phyloP scores from a whole-genome alignment of 352 stramenopile species.

The Stramenopiles sp. region DNA sequence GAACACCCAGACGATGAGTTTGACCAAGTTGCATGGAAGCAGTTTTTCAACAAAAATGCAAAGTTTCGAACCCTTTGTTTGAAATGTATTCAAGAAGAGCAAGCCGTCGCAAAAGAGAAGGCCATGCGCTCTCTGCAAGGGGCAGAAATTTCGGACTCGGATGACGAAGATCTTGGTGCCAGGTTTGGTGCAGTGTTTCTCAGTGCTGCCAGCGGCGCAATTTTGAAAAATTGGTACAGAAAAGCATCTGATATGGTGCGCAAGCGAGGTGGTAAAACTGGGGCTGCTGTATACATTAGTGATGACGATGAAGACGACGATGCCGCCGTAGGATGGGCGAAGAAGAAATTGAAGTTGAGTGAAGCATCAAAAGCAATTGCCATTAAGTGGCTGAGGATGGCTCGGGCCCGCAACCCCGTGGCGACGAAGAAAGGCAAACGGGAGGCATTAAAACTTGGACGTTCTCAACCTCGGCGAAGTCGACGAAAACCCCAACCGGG shows the following conservation, averaged over 20 bases:
- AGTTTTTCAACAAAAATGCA: constrained; percentile 75
- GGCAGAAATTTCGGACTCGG: constrained; percentile 20
- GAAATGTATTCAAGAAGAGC: constrained; percentile 57
- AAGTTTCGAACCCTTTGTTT: constrained; percentile 81
- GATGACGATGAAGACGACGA: constrained; percentile 56
- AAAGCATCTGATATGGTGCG: constrained; percentile 66
- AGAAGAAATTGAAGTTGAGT: constrained; percentile 40
- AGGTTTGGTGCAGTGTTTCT: constrained; percentile 41
- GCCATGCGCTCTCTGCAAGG: constrained; percentile 28
- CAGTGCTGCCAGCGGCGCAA: constrained; percentile 51
- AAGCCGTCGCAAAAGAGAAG: constrained; percentile 18
- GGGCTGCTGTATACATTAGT: constrained; percentile 44
- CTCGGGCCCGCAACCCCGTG: constrained; percentile 19
- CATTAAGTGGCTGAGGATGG: constrained; percentile 47
- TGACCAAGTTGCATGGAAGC: constrained; percentile 75
- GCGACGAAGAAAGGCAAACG: neutral
- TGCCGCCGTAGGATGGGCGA: constrained; percentile 48
- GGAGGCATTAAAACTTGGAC: neutral
- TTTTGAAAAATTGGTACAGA: constrained; percentile 72
- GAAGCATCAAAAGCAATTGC: constrained; percentile 51
- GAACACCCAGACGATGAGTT: constrained; percentile 67
- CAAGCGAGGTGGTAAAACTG: constrained; percentile 37
- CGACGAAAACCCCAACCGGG: neutral
- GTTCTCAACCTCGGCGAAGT: neutral
- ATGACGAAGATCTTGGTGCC: constrained; percentile 20